Percentiles rank a stretch among this genome's conserved stretches.
Evolutionary conservation across 768 basidiomycete genomes (phyloP).

Genomic region (Lentinula sp.): DNA sequence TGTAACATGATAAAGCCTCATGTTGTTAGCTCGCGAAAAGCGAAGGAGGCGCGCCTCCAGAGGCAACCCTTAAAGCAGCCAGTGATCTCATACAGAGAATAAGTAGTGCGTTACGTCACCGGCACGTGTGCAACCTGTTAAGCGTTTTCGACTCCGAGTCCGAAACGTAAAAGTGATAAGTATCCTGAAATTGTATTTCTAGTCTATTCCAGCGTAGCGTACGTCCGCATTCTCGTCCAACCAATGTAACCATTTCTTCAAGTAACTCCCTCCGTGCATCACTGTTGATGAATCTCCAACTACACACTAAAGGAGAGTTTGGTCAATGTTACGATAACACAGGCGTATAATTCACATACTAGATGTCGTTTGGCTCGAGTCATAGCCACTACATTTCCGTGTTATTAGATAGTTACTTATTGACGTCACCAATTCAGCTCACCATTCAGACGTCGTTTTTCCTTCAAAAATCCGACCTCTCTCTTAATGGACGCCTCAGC

Average conservation of each 20-base stretch:
- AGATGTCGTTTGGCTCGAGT: constrained; percentile 86
- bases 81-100: neutral
- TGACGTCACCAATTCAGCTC: constrained; percentile 11
- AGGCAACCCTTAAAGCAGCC: neutral
- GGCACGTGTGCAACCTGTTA: neutral
- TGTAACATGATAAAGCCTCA: neutral
- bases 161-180: neutral
- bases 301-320: constrained; percentile 53
- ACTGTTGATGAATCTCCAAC: constrained; percentile 94
- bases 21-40: neutral
- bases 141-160: too few species aligned
- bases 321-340: neutral
- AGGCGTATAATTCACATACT: constrained; percentile 36
- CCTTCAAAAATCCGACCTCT: constrained; percentile 92
- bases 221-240: constrained; percentile 88
- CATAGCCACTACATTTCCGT: constrained; percentile 65
- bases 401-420: neutral
- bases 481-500: constrained; percentile 34
- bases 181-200: neutral
- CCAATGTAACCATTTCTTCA: constrained; percentile 90
- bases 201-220: constrained; percentile 71
- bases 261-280: constrained; percentile 71
- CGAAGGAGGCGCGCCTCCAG: neutral
- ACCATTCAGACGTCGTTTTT: constrained; percentile 89
- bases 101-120: neutral